Conservation (phyloP, 2,329 filamentous ascomycete genomes). For the Cladosporium sp. region DNA sequence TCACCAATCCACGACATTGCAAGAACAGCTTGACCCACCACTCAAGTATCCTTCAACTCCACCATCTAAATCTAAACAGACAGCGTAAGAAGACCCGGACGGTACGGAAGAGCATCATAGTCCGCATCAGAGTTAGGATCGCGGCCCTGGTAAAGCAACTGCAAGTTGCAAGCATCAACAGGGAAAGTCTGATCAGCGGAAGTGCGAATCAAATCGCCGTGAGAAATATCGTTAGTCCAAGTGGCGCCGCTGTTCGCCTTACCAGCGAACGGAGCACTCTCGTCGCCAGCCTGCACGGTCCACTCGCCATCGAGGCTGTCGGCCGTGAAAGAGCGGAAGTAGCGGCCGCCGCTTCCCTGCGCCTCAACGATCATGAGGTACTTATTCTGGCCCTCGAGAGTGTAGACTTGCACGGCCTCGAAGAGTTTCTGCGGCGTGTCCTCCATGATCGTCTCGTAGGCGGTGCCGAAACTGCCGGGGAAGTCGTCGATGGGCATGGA, state of each 20-base stretch:
- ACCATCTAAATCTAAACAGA: neutral
- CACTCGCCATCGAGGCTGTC: constrained; percentile 53
- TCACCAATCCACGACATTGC: too few relatives aligned
- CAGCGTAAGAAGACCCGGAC: constrained; percentile 53
- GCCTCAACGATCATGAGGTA: constrained; percentile 69
- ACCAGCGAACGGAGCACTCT: constrained; percentile 61
- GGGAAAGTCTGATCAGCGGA: constrained; percentile 60
- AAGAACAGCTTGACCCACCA: too few relatives aligned
- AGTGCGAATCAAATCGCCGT: constrained; percentile 58
- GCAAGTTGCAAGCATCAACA: constrained; percentile 60
- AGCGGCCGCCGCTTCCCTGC: constrained; percentile 54
- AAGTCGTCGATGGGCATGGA: constrained; percentile 61
- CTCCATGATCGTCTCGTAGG: constrained; percentile 48
- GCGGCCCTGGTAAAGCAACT: constrained; percentile 61
- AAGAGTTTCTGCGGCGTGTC: constrained; percentile 57
- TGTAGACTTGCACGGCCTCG: constrained; percentile 65
- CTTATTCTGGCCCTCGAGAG: constrained; percentile 48
- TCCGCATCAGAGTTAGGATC: constrained; percentile 39
- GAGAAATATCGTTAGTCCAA: constrained; percentile 65
- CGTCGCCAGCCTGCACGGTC: constrained; percentile 54
- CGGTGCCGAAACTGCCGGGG: constrained; percentile 55
- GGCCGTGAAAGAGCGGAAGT: constrained; percentile 65
- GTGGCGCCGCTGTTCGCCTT: constrained; percentile 61
- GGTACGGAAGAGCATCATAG: constrained; percentile 53
- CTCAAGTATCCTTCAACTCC: too few relatives aligned